Base-by-base conservation (phyloP, 208 protist genomes). In the Chromosphaera perkinsii region DNA sequence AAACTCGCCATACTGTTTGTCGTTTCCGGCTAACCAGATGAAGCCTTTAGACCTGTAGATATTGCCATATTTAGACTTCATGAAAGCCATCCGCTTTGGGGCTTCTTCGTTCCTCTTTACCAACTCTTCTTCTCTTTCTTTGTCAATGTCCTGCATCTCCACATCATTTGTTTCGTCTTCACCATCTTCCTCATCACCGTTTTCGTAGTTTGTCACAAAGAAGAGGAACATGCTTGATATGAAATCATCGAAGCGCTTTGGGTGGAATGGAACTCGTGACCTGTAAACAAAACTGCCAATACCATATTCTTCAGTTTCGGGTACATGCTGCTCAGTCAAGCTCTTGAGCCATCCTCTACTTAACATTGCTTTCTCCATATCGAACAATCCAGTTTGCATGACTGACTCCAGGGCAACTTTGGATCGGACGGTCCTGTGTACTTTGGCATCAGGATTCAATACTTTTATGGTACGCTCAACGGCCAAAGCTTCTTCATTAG, bases 371-470 rank as follows among this genome's bases (percentile, higher is more conserved):
- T 47, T 20, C 20, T 47, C 42, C 42, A 47, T 47, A 20, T 47
- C 42, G 42, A 47, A 47, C 42, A 12, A 20, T 12, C 42, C 42
- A 20, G 42, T 47, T 12, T 20, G 14, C 42, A 47, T 47, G 42
- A 47, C 20, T 12, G 14, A 22, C 12, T 47, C 20, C 14, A 47
- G 42, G 42, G 12, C 42, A 20, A 47, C 42, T 20, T 47, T 12
- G 42, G 3, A 24, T 59, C 17, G 1, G 86, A 76, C 33, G 27
- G 10, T 9, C 86, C 36, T 24, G 90, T 27, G n/a, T 24, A 10
- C 14, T 45, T 77, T 69, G 1, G 88, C 88, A 10, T 72, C 60
- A 17, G 82, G 69, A 58, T 92, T 92, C 51, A 92, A 72, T 49
- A 40, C 55, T 20, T 33, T 14, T 10, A 92, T 52, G 0, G 76